Evolutionary conservation across 2,329 filamentous ascomycete species (phyloP).

Genomic region (Aspergillus sp.): DNA sequence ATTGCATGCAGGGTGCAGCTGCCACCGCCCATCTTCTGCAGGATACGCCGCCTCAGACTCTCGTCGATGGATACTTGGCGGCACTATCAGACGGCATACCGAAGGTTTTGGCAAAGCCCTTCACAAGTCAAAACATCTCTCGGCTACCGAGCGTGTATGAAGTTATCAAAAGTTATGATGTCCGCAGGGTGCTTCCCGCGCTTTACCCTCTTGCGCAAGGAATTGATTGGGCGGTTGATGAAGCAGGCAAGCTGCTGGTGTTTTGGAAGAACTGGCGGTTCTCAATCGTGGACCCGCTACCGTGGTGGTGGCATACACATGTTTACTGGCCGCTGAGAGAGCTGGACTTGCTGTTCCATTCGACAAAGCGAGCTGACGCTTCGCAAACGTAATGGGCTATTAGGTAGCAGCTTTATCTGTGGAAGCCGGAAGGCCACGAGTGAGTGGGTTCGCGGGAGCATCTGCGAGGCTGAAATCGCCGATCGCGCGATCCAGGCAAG

Average conservation of each 20-base stretch:
- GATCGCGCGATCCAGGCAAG: not conserved
- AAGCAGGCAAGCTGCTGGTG: conserved; percentile 37
- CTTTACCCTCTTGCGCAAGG: conserved; percentile 25
- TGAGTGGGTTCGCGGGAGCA: not conserved
- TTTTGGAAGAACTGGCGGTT: conserved; percentile 59
- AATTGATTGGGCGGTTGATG: conserved; percentile 18
- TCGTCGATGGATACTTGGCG: conserved; percentile 29
- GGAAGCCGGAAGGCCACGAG: not conserved
- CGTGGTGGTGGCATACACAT: conserved; percentile 59
- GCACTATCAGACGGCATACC: conserved; percentile 19
- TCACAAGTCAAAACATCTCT: not conserved
- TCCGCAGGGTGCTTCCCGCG: conserved; percentile 6
- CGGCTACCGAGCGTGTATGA: conserved; percentile 8
- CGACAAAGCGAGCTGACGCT: not conserved
- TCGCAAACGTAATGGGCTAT: not conserved
- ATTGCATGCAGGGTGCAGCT: conserved; percentile 31
- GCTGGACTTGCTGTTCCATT: conserved; percentile 9
- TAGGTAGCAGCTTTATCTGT: not conserved
- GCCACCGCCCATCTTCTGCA: conserved; percentile 30
- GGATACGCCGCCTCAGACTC: conserved; percentile 25
- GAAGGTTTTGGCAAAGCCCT: not conserved
- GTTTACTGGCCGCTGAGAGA: conserved; percentile 53
- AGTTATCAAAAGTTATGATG: conserved; percentile 7
- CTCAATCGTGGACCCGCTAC: conserved; percentile 56
- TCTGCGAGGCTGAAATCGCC: not conserved